These are phyloP conservation scores for Chimonanthus salicifolius DNA, from an alignment of 164 flowering plant genomes.

Conservation along the genomic window DNA sequence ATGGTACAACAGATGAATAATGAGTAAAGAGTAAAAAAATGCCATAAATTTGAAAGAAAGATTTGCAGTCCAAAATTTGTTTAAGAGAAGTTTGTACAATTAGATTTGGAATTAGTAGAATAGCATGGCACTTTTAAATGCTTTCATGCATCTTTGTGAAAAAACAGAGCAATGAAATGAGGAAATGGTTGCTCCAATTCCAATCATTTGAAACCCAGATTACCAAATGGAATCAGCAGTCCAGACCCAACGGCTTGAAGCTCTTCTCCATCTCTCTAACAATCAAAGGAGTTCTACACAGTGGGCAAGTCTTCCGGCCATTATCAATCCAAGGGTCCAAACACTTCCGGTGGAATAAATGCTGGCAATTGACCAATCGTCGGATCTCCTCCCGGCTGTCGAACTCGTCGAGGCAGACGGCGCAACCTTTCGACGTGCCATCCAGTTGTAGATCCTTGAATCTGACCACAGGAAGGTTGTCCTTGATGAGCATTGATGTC, in stretches of 20 bases:
- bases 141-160: no score
- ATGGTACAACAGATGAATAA: no score
- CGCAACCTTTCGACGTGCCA: conserved; percentile 51
- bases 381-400: conserved; percentile 60
- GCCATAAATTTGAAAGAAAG: no score
- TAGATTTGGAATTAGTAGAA: no score
- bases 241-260: conserved; percentile 61
- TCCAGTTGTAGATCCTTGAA: conserved; percentile 31
- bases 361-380: conserved; percentile 58
- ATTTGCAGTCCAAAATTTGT: no score
- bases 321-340: conserved; percentile 88
- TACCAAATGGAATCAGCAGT: conserved; percentile 22
- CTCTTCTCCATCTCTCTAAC: conserved; percentile 43
- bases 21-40: no score
- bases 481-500: conserved; percentile 57
- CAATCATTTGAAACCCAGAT: no score
- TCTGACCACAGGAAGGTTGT: conserved; percentile 58
- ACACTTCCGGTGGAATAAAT: conserved; percentile 70
- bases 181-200: no score
- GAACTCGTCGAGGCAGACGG: conserved; percentile 75
- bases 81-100: no score
- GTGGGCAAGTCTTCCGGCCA: conserved; percentile 79
- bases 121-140: no score
- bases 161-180: no score
- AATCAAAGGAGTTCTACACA: conserved; percentile 61